Evolutionary conservation across 805 yeast species (phyloP), one percentile per base, ranked within the genome.

Genomic region (Starmerella potacharoeniae): DNA sequence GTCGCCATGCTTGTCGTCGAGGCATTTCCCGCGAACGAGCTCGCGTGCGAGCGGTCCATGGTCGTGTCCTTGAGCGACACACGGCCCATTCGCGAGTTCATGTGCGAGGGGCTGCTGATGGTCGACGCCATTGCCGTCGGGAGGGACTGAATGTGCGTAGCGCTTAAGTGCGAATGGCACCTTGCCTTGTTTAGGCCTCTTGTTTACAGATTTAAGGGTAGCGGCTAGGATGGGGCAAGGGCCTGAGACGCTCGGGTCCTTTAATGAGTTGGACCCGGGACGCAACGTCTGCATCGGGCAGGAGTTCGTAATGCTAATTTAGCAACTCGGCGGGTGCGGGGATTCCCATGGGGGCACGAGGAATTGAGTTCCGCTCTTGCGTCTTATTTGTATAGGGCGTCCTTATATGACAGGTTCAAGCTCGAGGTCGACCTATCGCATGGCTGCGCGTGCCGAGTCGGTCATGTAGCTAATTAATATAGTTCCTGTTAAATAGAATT

Each of bases 1-100:
- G 47, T 41, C 5, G 52, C 22, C 47, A 34, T 42, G 47, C 34
- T 50, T 7, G 52, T 41, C 8, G 47, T 34, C 34, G 52, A 50
- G 34, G 16, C 46, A 22, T 33, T 33, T 5, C 16, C 43, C 11
- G 13, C 37, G 31, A 46, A 34, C 22, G 49, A 46, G 16, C 37
- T 34, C 30, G 49, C 49, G 40, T 33, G 30, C 5, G 49, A 46
- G 40, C 49, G 49, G 40, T 46, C 49, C 40, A 39, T 39, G n/a
- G 51, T 49, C 30, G 42, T 37, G 16, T 49, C 51, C 36, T 37
- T 49, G 16, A 36, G 45, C 30, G 45, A 37, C 37, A 17, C 37
- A 9, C 37, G 43, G 35, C 37, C 36, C 33, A 22, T 29, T 17
- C 40, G 39, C 39, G 49, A 46, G 49, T 33, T 16, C 29, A 34